Evolutionary conservation across 169 alveolate genomes (phyloP).

Genomic region (Plasmodium billcollinsi): DNA sequence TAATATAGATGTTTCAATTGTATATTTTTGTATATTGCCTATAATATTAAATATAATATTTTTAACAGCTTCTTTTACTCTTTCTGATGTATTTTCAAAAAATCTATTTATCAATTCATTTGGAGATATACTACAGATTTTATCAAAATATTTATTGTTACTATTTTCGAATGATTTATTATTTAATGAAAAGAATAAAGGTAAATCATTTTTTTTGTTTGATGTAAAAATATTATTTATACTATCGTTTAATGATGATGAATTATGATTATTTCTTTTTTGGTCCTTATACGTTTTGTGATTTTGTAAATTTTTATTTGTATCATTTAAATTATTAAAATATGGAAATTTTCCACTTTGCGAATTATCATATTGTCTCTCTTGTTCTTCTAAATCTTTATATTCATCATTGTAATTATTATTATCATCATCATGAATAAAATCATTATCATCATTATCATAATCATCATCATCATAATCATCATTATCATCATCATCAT

Average conservation of each 20-base stretch:
- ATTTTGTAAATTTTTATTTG: neutral
- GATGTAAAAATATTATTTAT: constrained; percentile 51
- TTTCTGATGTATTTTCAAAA: constrained; percentile 82
- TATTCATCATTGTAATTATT: neutral
- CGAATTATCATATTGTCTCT: neutral
- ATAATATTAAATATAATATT: constrained; percentile 83
- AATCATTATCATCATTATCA: neutral
- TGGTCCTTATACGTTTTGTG: neutral
- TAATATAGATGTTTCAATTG: constrained; percentile 87
- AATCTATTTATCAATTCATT: constrained; percentile 80
- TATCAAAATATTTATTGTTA: constrained; percentile 77
- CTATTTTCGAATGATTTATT: constrained; percentile 63
- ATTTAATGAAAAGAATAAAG: constrained; percentile 54
- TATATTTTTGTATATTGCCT: constrained; percentile 85
- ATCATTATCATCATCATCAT: constrained; percentile 2
- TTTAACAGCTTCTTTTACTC: constrained; percentile 89
- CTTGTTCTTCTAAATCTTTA: neutral
- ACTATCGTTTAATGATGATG: constrained; percentile 32
- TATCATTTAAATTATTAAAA: constrained; percentile 5
- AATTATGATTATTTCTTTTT: neutral
- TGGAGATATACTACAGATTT: constrained; percentile 79
- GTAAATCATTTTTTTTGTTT: constrained; percentile 54
- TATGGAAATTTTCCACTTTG: neutral
- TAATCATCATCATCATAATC: neutral
- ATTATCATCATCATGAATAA: constrained; percentile 5